These are phyloP conservation scores for Asterella californica DNA, from an alignment of 225 moss, liverwort and hornwort genomes.

Conservation along the genomic window DNA sequence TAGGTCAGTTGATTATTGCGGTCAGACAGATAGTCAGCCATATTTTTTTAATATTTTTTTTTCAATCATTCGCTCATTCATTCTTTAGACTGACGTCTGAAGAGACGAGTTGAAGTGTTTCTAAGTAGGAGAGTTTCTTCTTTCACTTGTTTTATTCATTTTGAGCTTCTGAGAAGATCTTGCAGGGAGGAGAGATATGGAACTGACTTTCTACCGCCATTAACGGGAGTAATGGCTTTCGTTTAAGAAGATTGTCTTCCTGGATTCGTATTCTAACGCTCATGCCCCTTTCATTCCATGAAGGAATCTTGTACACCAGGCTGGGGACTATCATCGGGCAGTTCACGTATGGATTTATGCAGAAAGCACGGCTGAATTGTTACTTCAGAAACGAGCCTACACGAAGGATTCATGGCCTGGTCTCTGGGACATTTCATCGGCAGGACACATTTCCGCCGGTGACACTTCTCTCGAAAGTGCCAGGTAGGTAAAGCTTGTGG, in stretches of 20 bases:
- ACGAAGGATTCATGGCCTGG: slow-evolving; percentile 92
- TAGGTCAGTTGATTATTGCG: no score
- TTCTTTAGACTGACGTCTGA: no score
- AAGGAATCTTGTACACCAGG: slow-evolving; percentile 84
- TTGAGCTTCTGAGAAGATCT: not conserved
- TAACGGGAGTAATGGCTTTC: not conserved
- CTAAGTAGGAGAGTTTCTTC: no score
- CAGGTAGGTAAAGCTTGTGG: slow-evolving; percentile 39
- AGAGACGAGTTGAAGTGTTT: no score
- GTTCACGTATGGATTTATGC: slow-evolving; percentile 95
- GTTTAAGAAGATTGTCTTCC: no score
- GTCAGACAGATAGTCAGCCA: no score
- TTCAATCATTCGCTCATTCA: no score
- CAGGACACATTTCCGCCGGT: slow-evolving; percentile 94
- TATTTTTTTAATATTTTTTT: no score
- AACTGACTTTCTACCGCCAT: not conserved
- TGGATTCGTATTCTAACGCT: no score
- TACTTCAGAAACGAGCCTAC: slow-evolving; percentile 84
- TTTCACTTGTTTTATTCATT: not conserved
- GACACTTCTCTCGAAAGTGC: slow-evolving; percentile 82
- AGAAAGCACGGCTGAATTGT: slow-evolving; percentile 78
- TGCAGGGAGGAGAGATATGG: not conserved
- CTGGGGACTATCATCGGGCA: slow-evolving; percentile 86
- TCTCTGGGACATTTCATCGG: slow-evolving; percentile 90
- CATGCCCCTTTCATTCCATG: not conserved